Evolutionary conservation across 1,284 basidiomycete species (phyloP).

Genomic region (Tylopilus orsonianus): DNA sequence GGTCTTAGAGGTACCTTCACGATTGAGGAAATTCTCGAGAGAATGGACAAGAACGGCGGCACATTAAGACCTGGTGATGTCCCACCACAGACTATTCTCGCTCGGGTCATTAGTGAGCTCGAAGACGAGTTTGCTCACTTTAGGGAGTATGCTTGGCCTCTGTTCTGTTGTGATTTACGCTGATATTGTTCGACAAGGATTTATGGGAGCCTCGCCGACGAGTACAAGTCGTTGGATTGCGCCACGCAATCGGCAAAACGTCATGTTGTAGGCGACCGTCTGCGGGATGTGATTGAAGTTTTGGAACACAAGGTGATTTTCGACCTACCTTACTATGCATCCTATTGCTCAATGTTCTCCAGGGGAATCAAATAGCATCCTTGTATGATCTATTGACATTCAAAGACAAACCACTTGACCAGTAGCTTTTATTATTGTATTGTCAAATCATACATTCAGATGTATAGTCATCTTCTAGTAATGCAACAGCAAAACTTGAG

Average conservation of each 20-base stretch:
- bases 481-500: no score
- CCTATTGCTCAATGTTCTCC: constrained; percentile 5
- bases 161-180: constrained; percentile 4
- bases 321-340: constrained; percentile 3
- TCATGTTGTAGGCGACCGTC: constrained; percentile 78
- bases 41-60: constrained; percentile 29
- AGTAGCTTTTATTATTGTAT: no score
- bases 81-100: constrained; percentile 82
- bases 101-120: constrained; percentile 76
- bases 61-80: constrained; percentile 33
- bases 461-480: no score
- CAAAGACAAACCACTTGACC: constrained; percentile 56
- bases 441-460: no score
- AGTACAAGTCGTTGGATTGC: constrained; percentile 86
- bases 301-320: constrained; percentile 78
- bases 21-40: constrained; percentile 30
- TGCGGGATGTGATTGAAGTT: constrained; percentile 86
- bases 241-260: constrained; percentile 76
- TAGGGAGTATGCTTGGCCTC: constrained; percentile 60
- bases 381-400: constrained; percentile 78
- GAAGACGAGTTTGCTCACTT: constrained; percentile 92
- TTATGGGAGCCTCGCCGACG: constrained; percentile 84
- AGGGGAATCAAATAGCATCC: constrained; percentile 88
- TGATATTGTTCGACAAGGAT: constrained; percentile 50
- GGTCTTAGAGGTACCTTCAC: constrained; percentile 9